These are phyloP conservation scores for Daldinia caldariorum DNA, from an alignment of 495 filamentous ascomycete genomes.

Conservation along the genomic window DNA sequence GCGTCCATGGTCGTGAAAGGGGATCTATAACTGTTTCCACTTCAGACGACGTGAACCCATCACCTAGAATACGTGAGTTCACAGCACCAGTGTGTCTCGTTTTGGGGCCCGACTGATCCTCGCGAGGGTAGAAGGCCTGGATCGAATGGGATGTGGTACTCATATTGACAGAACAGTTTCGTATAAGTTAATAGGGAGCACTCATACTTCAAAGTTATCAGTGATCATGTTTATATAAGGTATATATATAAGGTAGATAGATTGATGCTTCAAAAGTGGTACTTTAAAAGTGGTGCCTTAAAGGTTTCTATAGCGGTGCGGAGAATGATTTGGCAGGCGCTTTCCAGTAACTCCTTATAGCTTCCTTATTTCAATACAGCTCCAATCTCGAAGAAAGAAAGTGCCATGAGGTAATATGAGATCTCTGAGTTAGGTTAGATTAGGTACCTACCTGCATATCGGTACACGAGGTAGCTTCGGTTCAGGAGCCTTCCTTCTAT, in stretches of 20 bases:
- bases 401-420: too few relatives aligned
- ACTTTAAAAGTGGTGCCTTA: too few relatives aligned
- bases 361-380: background rate
- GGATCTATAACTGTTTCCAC: constrained; percentile 54
- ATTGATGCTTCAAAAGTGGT: background rate
- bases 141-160: constrained; percentile 55
- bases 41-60: constrained; percentile 64
- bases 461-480: background rate
- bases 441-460: too few relatives aligned
- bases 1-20: constrained; percentile 61
- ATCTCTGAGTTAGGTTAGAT: too few relatives aligned
- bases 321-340: background rate
- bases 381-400: too few relatives aligned
- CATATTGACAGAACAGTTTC: constrained; percentile 46
- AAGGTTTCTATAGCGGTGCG: background rate
- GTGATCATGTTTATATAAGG: too few relatives aligned
- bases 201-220: too few relatives aligned
- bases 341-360: background rate
- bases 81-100: constrained; percentile 13
- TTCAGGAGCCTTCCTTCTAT: background rate
- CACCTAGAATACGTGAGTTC: constrained; percentile 37
- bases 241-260: too few relatives aligned
- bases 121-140: constrained; percentile 63
- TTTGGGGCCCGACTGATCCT: constrained; percentile 31
- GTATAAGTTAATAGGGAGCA: background rate